Evolutionary conservation across 2,329 filamentous ascomycete genomes (phyloP).

Genomic region (Neonectria neomacrospora): DNA sequence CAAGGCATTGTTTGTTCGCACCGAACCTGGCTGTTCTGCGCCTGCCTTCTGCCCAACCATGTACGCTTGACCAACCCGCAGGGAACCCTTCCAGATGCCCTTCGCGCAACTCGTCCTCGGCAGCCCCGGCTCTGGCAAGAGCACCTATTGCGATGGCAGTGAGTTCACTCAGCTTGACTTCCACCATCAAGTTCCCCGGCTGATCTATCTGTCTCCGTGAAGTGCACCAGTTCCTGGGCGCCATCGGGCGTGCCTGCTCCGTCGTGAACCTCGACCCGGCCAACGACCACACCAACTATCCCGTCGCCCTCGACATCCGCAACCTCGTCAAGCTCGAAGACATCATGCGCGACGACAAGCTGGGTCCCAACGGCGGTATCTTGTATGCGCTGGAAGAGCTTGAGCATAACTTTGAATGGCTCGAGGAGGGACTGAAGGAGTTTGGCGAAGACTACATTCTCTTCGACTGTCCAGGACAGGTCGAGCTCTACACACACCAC

Average conservation of each 20-base stretch:
- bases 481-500: slow-evolving; percentile 97
- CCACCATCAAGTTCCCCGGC: slow-evolving; percentile 12
- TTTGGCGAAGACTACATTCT: slow-evolving; percentile 91
- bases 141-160: slow-evolving; percentile 97
- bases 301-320: slow-evolving; percentile 89
- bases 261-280: slow-evolving; percentile 97
- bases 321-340: slow-evolving; percentile 90
- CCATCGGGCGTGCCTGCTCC: slow-evolving; percentile 93
- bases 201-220: not conserved
- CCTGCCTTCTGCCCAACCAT: slow-evolving; percentile 32
- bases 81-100: slow-evolving; percentile 58
- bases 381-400: slow-evolving; percentile 95
- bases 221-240: slow-evolving; percentile 97
- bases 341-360: slow-evolving; percentile 89
- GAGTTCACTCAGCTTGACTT: slow-evolving; percentile 45
- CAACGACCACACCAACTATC: slow-evolving; percentile 92
- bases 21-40: slow-evolving; percentile 3
- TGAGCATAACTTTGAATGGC: slow-evolving; percentile 93
- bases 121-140: slow-evolving; percentile 95
- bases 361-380: slow-evolving; percentile 93
- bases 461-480: slow-evolving; percentile 96
- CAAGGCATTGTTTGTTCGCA: slow-evolving; percentile 26
- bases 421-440: slow-evolving; percentile 82
- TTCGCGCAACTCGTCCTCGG: slow-evolving; percentile 86
- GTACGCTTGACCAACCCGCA: slow-evolving; percentile 38